phyloP scores from a whole-genome alignment of 495 filamentous ascomycete species.

The Podospora australis region DNA sequence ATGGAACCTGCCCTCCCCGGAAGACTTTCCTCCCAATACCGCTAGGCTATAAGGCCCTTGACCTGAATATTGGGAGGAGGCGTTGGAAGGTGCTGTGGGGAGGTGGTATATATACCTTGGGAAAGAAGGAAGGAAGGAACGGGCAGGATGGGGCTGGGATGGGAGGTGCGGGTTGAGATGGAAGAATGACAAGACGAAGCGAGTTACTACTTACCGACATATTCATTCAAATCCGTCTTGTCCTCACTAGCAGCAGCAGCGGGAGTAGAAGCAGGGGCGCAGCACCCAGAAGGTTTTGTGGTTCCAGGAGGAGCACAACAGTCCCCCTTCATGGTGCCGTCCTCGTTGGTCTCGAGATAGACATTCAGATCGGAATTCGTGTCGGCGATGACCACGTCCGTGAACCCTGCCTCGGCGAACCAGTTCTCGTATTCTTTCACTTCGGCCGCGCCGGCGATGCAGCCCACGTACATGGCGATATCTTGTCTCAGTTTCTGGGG shows the following conservation, averaged over 20 bases:
- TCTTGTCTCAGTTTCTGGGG: conserved; percentile 41
- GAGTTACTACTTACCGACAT: conserved; percentile 45
- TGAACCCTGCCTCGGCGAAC: conserved; percentile 48
- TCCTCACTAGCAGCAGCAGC: neutral
- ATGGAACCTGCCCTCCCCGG: too few species aligned
- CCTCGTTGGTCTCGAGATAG: conserved; percentile 38
- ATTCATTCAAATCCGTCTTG: conserved; percentile 42
- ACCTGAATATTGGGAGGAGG: too few species aligned
- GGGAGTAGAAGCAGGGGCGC: conserved; percentile 1
- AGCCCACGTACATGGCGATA: conserved; percentile 53
- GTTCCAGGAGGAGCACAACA: conserved; percentile 2
- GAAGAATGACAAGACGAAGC: too few species aligned
- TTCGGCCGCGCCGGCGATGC: conserved; percentile 53
- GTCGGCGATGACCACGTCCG: conserved; percentile 50
- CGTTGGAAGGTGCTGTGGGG: too few species aligned
- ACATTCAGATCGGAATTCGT: conserved; percentile 51
- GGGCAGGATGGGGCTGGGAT: too few species aligned
- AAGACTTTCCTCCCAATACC: too few species aligned
- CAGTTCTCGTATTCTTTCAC: conserved; percentile 51
- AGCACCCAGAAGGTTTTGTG: neutral
- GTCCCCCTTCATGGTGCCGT: conserved; percentile 11
- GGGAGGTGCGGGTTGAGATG: too few species aligned
- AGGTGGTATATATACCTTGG: too few species aligned
- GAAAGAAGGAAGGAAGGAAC: too few species aligned
- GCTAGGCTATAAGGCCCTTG: too few species aligned